A percentile compares a stretch with the other conserved stretches of the same genome.
Evolutionary conservation across 306 rosid species (phyloP).

Genomic region (Boehmeria nivea): DNA sequence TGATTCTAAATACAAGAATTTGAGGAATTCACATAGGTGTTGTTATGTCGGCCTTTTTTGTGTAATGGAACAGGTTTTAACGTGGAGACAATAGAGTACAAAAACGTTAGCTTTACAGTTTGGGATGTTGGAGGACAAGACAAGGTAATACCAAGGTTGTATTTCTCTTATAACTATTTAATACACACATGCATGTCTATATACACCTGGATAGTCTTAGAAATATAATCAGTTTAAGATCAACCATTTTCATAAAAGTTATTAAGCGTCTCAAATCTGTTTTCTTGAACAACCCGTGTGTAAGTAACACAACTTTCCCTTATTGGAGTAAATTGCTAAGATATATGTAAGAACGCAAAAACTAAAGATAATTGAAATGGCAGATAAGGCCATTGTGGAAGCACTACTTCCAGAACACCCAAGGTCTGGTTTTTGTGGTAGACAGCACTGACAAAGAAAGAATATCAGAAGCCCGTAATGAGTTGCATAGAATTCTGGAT

Average conservation of each 20-base stretch:
- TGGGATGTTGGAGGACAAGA: slow-evolving; percentile 60
- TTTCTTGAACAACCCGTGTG: too few species aligned
- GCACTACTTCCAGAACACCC: slow-evolving; percentile 44
- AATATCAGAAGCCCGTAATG: slow-evolving; percentile 38
- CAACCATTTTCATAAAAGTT: too few species aligned
- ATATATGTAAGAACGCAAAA: too few species aligned
- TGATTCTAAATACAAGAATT: too few species aligned
- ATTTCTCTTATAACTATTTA: background rate
- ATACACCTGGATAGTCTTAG: background rate
- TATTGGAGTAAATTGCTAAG: too few species aligned
- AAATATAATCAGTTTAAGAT: too few species aligned
- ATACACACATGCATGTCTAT: too few species aligned
- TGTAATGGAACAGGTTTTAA: slow-evolving; percentile 43
- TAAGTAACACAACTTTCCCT: too few species aligned
- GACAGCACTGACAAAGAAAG: slow-evolving; percentile 44
- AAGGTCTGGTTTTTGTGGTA: slow-evolving; percentile 42
- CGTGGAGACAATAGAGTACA: slow-evolving; percentile 41
- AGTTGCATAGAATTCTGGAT: slow-evolving; percentile 37
- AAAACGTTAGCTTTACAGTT: slow-evolving; percentile 30
- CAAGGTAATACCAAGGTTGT: slow-evolving; percentile 27
- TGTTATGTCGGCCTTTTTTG: background rate
- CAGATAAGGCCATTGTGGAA: slow-evolving; percentile 53
- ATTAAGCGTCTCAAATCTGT: too few species aligned
- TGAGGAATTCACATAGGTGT: background rate
- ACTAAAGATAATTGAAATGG: too few species aligned